These are phyloP conservation scores for Cystobasidium onofrii DNA, from an alignment of 768 basidiomycete species.

Conservation along the genomic window DNA sequence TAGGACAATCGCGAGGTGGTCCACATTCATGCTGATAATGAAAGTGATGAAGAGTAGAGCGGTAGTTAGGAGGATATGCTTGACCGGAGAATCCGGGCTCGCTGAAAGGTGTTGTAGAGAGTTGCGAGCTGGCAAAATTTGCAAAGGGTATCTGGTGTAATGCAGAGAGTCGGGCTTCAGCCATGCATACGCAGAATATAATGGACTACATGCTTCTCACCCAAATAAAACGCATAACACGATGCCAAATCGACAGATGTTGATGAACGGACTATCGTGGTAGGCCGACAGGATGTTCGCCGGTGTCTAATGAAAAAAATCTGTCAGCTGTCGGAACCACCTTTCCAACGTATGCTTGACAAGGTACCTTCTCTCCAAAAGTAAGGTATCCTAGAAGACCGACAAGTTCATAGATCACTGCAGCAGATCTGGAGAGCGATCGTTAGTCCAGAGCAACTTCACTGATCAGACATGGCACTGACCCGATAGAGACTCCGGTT, in stretches of 20 bases:
- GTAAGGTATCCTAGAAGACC: conserved; percentile 46
- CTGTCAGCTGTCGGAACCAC: too few relatives aligned
- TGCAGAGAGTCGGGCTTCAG: neutral
- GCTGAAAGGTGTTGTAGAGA: conserved; percentile 81
- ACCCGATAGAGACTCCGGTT: conserved; percentile 17
- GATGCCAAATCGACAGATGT: conserved; percentile 85
- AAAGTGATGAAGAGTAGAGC: conserved; percentile 60
- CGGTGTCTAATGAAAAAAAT: neutral
- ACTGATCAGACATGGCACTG: neutral
- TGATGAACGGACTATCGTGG: conserved; percentile 76
- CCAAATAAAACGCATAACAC: conserved; percentile 72
- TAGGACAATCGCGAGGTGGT: conserved; percentile 75
- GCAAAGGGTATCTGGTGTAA: conserved; percentile 59
- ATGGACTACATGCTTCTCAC: neutral
- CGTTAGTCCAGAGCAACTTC: neutral
- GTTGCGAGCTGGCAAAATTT: conserved; percentile 85
- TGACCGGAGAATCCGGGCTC: conserved; percentile 15
- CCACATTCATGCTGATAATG: conserved; percentile 65
- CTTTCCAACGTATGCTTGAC: too few relatives aligned
- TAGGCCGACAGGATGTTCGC: conserved; percentile 43
- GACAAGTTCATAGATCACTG: conserved; percentile 77
- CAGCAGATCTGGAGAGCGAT: conserved; percentile 55
- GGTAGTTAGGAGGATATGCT: conserved; percentile 47
- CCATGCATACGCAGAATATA: neutral
- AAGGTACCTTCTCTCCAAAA: conserved; percentile 56